Evolutionary conservation across 345 rosid genomes (phyloP), one percentile per base, ranked within the genome.

Genomic region (Balakata baccata): DNA sequence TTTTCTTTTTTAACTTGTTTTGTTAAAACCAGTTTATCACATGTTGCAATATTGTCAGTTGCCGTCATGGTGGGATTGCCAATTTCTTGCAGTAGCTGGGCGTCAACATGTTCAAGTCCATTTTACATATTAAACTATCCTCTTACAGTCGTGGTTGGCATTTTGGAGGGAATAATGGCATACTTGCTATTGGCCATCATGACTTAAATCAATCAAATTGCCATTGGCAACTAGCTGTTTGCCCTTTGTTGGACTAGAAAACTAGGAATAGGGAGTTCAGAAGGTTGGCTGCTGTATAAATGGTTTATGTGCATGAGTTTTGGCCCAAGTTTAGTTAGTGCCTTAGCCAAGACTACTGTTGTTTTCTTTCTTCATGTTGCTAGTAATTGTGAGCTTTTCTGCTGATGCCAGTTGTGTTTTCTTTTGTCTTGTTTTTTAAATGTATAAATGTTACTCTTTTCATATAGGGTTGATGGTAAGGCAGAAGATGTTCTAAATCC

Each of bases 401-500:
- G 5, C 73, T 20, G 13, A 34, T 7, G 51, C 51, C 1, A 50
- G 17, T 11, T 65, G 34, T 29, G 34, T 29, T 29, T 29, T 29
- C n/a, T n/a, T 29, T 29, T 29, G 34, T 29, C 34, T 29, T 29
- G 34, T 29, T 43, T 11, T 60, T 43, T 68, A 3, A 45, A 37
- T 14, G 34, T 59, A 23, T 18, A 8, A 49, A 68, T 52, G 34
- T 29, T 59, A 39, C 60, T 64, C 49, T 53, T 60, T 72, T 83
- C 53, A 18, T 86, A 0, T 66, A 90, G 98, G 89, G 80, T 92
- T 62, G 97, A 94, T 76, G 98, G 98, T 49, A 92, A 92, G 88
- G 90, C 98, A n/a, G 98, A 92, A 85, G 98, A 89, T 61, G 88
- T 90, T 56, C 81, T 92, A 71, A 95, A 95, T 83, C 99, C 97